A percentile compares a stretch with the other conserved stretches of the same genome.
Evolutionary conservation across 2,329 filamentous ascomycete genomes (phyloP).

Genomic region (Thielaviopsis euricoi): DNA sequence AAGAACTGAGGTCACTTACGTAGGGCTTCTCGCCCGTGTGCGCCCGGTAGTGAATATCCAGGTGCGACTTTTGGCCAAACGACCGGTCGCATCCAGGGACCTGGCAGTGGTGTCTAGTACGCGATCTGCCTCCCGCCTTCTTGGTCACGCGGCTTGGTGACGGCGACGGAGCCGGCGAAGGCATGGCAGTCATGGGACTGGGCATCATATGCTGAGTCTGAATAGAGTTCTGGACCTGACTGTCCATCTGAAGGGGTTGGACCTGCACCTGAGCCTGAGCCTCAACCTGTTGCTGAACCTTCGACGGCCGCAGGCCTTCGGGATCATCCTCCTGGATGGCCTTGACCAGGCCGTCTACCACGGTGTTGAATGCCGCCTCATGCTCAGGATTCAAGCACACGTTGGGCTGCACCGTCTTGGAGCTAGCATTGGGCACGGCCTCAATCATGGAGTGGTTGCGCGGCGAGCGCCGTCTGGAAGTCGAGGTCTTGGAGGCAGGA

Average conservation of each 20-base stretch:
- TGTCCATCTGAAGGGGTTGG: too few species aligned
- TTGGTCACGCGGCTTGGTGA: constrained; percentile 18
- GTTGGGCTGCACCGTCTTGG: constrained; percentile 29
- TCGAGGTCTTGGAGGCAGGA: not conserved
- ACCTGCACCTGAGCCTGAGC: too few species aligned
- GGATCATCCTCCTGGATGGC: constrained; percentile 53
- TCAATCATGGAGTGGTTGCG: constrained; percentile 14
- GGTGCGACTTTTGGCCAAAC: constrained; percentile 83
- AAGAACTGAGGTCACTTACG: constrained; percentile 32
- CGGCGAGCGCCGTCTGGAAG: not conserved
- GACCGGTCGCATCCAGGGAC: constrained; percentile 61
- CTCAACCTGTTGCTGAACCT: not conserved
- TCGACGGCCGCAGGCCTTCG: constrained; percentile 15
- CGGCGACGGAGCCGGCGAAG: constrained; percentile 19
- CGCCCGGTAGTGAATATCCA: constrained; percentile 74
- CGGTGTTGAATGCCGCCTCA: constrained; percentile 56
- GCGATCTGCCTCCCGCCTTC: constrained; percentile 38
- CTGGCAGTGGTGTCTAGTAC: constrained; percentile 41
- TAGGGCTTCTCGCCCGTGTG: constrained; percentile 88
- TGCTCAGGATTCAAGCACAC: constrained; percentile 28
- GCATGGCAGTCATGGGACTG: constrained; percentile 15
- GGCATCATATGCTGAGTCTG: not conserved
- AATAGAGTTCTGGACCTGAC: too few species aligned
- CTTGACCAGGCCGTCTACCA: constrained; percentile 78
- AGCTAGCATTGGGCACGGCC: constrained; percentile 11